Percentiles rank a stretch among this genome's conserved stretches.
Conservation (phyloP, 23 red algal genomes). For the Gracilaria vermiculophylla region DNA sequence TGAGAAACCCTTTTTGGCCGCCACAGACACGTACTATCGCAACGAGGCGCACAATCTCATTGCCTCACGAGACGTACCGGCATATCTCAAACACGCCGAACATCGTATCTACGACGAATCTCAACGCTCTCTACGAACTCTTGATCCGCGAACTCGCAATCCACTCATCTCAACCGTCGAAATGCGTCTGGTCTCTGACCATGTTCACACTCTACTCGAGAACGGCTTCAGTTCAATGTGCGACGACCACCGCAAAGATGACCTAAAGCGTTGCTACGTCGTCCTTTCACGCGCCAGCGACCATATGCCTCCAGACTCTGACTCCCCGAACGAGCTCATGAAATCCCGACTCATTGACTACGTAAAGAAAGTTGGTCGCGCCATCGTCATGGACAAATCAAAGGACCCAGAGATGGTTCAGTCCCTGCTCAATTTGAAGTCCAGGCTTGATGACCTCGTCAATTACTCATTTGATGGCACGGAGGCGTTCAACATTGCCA, state of each 20-base stretch:
- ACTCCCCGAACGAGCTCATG: slow-evolving; percentile 61
- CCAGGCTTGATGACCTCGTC: slow-evolving; percentile 66
- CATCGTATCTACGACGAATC: slow-evolving; percentile 63
- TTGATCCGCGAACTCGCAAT: slow-evolving; percentile 57
- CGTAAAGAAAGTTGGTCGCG: slow-evolving; percentile 69
- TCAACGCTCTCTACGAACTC: slow-evolving; percentile 34
- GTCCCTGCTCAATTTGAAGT: slow-evolving; percentile 68
- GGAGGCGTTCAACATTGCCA: slow-evolving; percentile 64
- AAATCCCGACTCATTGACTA: slow-evolving; percentile 63
- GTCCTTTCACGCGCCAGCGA: slow-evolving; percentile 58
- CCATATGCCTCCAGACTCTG: slow-evolving; percentile 46
- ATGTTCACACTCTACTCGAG: slow-evolving; percentile 59
- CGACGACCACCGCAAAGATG: slow-evolving; percentile 62
- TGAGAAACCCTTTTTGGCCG: slow-evolving; percentile 69
- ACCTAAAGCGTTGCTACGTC: slow-evolving; percentile 69
- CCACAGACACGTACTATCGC: slow-evolving; percentile 75
- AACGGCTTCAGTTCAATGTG: slow-evolving; percentile 88
- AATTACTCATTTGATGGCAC: slow-evolving; percentile 64
- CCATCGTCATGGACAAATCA: slow-evolving; percentile 73
- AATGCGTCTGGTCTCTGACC: slow-evolving; percentile 58
- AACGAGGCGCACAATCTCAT: slow-evolving; percentile 44
- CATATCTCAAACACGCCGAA: slow-evolving; percentile 85
- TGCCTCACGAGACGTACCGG: slow-evolving; percentile 31
- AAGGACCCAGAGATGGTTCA: slow-evolving; percentile 91
- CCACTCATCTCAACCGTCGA: slow-evolving; percentile 79